Evolutionary conservation across 805 yeast genomes (phyloP), one percentile per base, ranked within the genome.

Genomic region (Candida mattraensis): DNA sequence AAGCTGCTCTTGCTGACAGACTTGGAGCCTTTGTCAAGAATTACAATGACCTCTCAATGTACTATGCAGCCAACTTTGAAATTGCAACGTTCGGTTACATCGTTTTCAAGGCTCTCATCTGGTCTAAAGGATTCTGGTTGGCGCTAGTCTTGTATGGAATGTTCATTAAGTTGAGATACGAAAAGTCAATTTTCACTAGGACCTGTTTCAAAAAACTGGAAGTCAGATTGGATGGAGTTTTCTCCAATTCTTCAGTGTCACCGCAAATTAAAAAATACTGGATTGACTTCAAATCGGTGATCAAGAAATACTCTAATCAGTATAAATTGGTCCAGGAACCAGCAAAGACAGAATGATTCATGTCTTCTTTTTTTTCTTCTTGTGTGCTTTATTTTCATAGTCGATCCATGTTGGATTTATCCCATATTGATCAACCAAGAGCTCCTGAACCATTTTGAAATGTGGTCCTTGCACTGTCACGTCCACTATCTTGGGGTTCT

Each of bases 391-490:
- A 50, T 84, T 84, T 38, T 73, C 79, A 39, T 76, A 72, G 16
- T 71, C 73, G 12, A 91, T 79, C 81, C 83, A 84, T 12, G 70
- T 58, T 4, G 71, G 56, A 16, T 83, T 80, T 17, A 91, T 61
- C 0, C 95, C 95, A 35, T 68, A 66, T 39, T 77, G 66, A 4
- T 63, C 64, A 28, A 64, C 70, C 39, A 89, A 61, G 28, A 81
- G 56, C 2, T 79, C 81, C n/a, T 70, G 63, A 8, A 83, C 76
- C 0, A 71, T 57, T 30, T 76, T 72, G 16, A 79, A 78, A 56
- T 91, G 98, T 2, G 91, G 84, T 0, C 99, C 99, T 63, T 93
- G 98, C 2, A 93, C 95, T 30, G 79, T 72, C 4, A 93, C 87
- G 50, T 86, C 94, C 25, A 69, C 58, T 0, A 72, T 51, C 24